Evolutionary conservation across 176 grass and related monocot genomes (phyloP).

Genomic region (Thalia dealbata): DNA sequence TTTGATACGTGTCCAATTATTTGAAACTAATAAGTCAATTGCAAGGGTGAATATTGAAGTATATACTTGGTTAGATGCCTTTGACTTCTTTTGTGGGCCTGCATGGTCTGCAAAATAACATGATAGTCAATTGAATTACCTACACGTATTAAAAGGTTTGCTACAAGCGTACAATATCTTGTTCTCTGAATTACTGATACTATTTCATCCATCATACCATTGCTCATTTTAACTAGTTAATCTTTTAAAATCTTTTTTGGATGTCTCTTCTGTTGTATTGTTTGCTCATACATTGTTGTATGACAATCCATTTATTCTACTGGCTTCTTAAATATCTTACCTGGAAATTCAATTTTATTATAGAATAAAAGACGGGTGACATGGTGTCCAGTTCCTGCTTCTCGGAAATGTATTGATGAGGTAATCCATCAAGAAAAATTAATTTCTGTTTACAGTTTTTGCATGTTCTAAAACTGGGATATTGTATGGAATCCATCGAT

Average conservation of each 20-base stretch:
- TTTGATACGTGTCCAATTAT: no score
- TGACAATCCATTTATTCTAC: slow-evolving; percentile 8
- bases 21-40: background rate
- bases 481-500: no score
- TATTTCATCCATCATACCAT: background rate
- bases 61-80: background rate
- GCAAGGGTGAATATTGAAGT: background rate
- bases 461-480: background rate
- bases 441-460: background rate
- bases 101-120: no score
- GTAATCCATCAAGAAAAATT: slow-evolving; percentile 24
- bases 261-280: background rate
- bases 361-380: slow-evolving; percentile 83
- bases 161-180: no score
- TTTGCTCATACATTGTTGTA: slow-evolving; percentile 11
- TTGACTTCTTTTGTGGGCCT: no score
- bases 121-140: no score
- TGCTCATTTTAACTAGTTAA: background rate
- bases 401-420: slow-evolving; percentile 41
- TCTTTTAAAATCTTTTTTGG: background rate
- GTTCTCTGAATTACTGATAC: background rate
- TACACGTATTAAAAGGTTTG: no score
- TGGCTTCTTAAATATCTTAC: background rate
- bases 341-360: slow-evolving; percentile 21
- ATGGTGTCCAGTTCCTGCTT: slow-evolving; percentile 58